Evolutionary conservation across 805 yeast species (phyloP).

Genomic region (Candida coleopterorum): DNA sequence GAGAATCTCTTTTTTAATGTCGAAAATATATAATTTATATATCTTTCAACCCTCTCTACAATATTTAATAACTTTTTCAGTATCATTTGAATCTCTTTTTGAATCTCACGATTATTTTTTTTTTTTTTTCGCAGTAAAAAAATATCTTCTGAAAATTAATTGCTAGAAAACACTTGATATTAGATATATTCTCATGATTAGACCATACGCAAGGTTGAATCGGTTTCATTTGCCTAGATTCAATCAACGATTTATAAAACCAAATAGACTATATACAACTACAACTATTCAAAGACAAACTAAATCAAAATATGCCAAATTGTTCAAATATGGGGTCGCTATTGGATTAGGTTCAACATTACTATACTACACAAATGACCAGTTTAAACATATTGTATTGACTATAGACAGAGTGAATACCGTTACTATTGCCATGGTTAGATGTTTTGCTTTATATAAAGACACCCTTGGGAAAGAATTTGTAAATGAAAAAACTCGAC

Average conservation of each 20-base stretch:
- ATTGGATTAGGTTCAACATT: constrained; percentile 24
- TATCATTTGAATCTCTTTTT: no score
- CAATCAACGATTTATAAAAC: no score
- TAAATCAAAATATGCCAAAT: constrained; percentile 7
- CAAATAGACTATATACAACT: neutral
- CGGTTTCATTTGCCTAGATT: no score
- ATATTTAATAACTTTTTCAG: no score
- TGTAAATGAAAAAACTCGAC: constrained; percentile 39
- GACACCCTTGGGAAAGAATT: constrained; percentile 46
- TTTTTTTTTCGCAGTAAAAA: neutral
- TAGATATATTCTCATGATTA: no score
- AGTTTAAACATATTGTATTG: constrained; percentile 27
- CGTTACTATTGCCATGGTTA: constrained; percentile 62
- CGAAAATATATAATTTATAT: no score
- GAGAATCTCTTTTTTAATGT: constrained; percentile 11
- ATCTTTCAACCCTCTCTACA: no score
- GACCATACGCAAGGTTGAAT: no score
- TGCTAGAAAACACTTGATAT: no score
- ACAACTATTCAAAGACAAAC: neutral
- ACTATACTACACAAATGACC: constrained; percentile 34
- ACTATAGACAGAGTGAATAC: constrained; percentile 52
- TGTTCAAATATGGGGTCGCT: constrained; percentile 23
- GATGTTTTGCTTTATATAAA: constrained; percentile 71
- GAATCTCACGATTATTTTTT: no score
- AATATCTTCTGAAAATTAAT: no score